These are phyloP conservation scores for Lachnellula suecica DNA, from an alignment of 2,329 filamentous ascomycete species.

Conservation along the genomic window DNA sequence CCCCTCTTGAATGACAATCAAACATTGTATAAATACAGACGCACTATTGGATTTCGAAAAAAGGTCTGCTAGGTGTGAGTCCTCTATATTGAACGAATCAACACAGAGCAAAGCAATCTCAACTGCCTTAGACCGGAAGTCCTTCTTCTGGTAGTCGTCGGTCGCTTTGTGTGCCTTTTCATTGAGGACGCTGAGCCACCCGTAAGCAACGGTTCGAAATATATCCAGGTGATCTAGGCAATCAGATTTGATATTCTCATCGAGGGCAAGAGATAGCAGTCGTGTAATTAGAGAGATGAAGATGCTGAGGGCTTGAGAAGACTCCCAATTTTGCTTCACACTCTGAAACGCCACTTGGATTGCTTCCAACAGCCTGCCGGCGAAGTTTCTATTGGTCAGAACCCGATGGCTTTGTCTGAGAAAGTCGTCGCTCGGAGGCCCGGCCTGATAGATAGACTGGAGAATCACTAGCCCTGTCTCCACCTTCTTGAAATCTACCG, in stretches of 20 bases:
- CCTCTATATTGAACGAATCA: conserved; percentile 8
- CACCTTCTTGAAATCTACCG: conserved; percentile 48
- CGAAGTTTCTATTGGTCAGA: conserved; percentile 35
- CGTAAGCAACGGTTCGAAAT: conserved; percentile 34
- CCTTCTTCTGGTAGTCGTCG: conserved; percentile 6
- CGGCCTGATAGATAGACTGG: conserved; percentile 49
- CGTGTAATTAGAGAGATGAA: conserved; percentile 41
- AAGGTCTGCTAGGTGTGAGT: not conserved
- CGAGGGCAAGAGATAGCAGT: conserved; percentile 38
- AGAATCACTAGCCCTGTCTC: conserved; percentile 47
- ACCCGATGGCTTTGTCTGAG: conserved; percentile 36
- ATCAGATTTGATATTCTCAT: conserved; percentile 11
- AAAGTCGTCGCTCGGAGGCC: conserved; percentile 30
- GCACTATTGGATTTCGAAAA: not conserved
- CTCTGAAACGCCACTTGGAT: conserved; percentile 33
- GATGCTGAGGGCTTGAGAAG: conserved; percentile 39
- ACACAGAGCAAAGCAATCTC: conserved; percentile 6
- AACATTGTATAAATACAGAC: conserved; percentile 6
- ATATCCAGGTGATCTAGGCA: conserved; percentile 33
- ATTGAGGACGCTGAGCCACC: conserved; percentile 30
- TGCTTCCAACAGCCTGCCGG: conserved; percentile 30
- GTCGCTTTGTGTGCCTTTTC: conserved; percentile 1
- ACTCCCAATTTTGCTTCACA: conserved; percentile 51
- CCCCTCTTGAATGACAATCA: conserved; percentile 7
- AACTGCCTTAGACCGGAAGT: conserved; percentile 1